Evolutionary conservation across 371 early-diverging fungal species (phyloP).

Genomic region (Neoconidiobolus thromboides): DNA sequence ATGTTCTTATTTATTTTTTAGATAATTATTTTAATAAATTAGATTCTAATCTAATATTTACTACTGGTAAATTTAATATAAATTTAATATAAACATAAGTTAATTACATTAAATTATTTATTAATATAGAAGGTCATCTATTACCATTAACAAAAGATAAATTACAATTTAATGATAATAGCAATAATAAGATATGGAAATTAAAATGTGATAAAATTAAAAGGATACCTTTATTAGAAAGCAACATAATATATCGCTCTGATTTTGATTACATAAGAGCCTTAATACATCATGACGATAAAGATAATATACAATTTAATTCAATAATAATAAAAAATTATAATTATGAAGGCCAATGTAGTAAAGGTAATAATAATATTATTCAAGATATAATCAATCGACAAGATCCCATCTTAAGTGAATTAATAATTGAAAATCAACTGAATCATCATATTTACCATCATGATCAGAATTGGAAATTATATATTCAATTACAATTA

Average conservation of each 20-base stretch:
- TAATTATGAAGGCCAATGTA: too few relatives aligned
- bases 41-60: conserved; percentile 66
- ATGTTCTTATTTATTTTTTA: conserved; percentile 3
- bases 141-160: conserved; percentile 20
- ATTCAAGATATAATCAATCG: too few relatives aligned
- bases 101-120: too few relatives aligned
- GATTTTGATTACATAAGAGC: conserved; percentile 4
- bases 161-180: neutral
- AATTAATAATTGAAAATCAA: too few relatives aligned
- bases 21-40: conserved; percentile 29
- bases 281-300: too few relatives aligned
- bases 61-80: conserved; percentile 32
- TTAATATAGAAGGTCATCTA: conserved; percentile 49
- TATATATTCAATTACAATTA: too few relatives aligned
- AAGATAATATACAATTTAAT: too few relatives aligned
- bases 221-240: neutral
- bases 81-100: neutral
- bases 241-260: neutral
- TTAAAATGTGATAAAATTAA: neutral
- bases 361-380: too few relatives aligned
- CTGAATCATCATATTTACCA: too few relatives aligned
- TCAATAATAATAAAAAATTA: too few relatives aligned
- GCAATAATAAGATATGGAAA: neutral
- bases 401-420: too few relatives aligned
- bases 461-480: too few relatives aligned